Evolutionary conservation across 768 basidiomycete species (phyloP).

Genomic region (Russula virescens): DNA sequence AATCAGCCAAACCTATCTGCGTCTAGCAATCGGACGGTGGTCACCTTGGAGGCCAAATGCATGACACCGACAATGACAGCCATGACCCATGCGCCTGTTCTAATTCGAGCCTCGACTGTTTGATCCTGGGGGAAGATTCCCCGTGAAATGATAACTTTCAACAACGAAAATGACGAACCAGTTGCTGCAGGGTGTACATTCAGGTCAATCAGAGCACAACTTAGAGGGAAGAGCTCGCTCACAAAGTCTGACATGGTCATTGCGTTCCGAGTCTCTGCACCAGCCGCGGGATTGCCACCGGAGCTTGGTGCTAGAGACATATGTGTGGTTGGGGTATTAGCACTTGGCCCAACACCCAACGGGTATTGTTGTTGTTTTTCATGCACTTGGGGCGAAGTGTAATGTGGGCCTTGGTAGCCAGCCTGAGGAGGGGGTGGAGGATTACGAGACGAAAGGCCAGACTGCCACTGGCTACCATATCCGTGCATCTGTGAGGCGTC

Average conservation of each 20-base stretch:
- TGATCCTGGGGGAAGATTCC: conserved; percentile 23
- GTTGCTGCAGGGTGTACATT: neutral
- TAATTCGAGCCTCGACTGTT: conserved; percentile 29
- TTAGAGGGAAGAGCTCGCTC: neutral
- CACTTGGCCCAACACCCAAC: too few relatives aligned
- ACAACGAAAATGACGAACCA: conserved; percentile 5
- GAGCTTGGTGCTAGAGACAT: neutral
- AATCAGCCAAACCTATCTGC: neutral
- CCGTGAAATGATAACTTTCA: neutral
- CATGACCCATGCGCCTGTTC: conserved; percentile 32
- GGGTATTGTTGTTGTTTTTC: too few relatives aligned
- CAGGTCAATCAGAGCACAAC: neutral
- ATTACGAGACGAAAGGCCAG: too few relatives aligned
- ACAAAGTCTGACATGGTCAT: neutral
- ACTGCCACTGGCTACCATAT: too few relatives aligned
- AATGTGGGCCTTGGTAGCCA: too few relatives aligned
- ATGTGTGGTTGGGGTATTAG: too few relatives aligned
- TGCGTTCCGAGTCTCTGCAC: neutral
- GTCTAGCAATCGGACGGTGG: neutral
- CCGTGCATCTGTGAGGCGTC: too few relatives aligned
- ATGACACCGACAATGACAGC: conserved; percentile 29
- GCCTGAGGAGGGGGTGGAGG: too few relatives aligned
- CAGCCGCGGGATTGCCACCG: neutral
- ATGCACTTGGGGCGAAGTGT: too few relatives aligned
- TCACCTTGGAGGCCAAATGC: conserved; percentile 23